These are phyloP conservation scores for Citrus unshiu DNA, from an alignment of 345 rosid genomes.

Conservation along the genomic window DNA sequence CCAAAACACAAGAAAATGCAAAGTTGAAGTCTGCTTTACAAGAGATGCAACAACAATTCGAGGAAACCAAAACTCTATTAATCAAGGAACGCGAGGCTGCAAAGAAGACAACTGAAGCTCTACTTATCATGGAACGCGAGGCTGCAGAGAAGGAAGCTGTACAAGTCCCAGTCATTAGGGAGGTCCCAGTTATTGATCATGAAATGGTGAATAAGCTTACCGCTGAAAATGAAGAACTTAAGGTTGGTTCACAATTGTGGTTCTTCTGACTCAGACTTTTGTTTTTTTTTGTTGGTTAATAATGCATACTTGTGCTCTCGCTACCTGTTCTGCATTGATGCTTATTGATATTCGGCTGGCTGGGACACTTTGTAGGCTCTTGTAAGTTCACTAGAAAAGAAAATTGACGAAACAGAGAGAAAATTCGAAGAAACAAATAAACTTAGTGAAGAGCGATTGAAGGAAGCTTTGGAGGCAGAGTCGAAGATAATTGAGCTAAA, in stretches of 20 bases:
- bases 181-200: slow-evolving; percentile 56
- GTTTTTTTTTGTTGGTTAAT: background rate
- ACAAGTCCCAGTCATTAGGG: slow-evolving; percentile 49
- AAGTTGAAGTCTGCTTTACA: slow-evolving; percentile 48
- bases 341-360: background rate
- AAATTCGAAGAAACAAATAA: slow-evolving; percentile 73
- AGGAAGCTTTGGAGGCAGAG: slow-evolving; percentile 79
- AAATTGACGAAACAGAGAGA: slow-evolving; percentile 77
- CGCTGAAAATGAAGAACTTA: slow-evolving; percentile 81
- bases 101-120: slow-evolving; percentile 21
- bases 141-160: slow-evolving; percentile 38
- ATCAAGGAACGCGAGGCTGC: slow-evolving; percentile 40
- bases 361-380: slow-evolving; percentile 37
- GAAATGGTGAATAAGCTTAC: slow-evolving; percentile 57
- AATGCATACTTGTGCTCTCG: background rate
- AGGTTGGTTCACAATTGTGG: slow-evolving; percentile 38
- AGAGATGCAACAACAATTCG: slow-evolving; percentile 50
- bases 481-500: slow-evolving; percentile 80
- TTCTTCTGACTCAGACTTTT: slow-evolving; percentile 9
- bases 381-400: slow-evolving; percentile 68
- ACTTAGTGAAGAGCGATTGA: slow-evolving; percentile 73
- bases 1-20: slow-evolving; percentile 47
- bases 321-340: background rate
- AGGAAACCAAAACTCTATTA: slow-evolving; percentile 59
- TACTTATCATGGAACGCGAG: slow-evolving; percentile 28